Evolutionary conservation across 139 green algal species (phyloP), one percentile per base, ranked within the genome.

Genomic region (Volvox africanus): DNA sequence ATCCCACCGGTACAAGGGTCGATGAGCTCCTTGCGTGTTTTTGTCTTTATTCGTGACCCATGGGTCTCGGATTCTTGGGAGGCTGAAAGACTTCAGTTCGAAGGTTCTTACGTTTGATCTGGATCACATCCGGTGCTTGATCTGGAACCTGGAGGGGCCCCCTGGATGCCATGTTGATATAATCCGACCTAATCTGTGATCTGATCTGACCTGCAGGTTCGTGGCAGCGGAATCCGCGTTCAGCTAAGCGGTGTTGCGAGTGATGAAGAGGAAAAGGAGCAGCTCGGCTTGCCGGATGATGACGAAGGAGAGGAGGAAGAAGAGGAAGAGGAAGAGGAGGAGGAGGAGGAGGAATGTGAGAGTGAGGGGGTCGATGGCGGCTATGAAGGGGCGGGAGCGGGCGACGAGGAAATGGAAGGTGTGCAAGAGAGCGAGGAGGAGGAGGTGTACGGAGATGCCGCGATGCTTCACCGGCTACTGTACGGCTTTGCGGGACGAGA

Each of bases 401-500:
- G 67, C 1, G 73, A 37, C 0, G 50, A 36, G 9, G 71, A 76
- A 22, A 32, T 65, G n/a, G 86, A 76, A 24, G 73, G 75, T 9
- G 69, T 84, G 73, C 50, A 62, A 12, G 30, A 33, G n/a, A 75
- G 30, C 6, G 44, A 75, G 69, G 69, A 82, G 33, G 85, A 89
- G 85, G 68, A 81, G 68, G 69, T 35, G 17, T 26, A 26, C n/a
- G 69, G 30, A 3, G 86, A 90, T 55, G 32, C 22, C 19, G 86
- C 86, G 12, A 83, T 90, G 86, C 50, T 90, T 32, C 50, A 55
- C n/a, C 71, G 86, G 50, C 73, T 90, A 69, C 86, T 90, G 50
- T 55, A 55, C 3, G 86, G 86, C 86, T 90, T 90, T 19, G 71
- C 86, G n/a, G 71, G 86, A 14, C 71, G 86, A 2, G 73, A 83